Evolutionary conservation across 495 filamentous ascomycete genomes (phyloP).

Genomic region (Lophiotrema nucula): DNA sequence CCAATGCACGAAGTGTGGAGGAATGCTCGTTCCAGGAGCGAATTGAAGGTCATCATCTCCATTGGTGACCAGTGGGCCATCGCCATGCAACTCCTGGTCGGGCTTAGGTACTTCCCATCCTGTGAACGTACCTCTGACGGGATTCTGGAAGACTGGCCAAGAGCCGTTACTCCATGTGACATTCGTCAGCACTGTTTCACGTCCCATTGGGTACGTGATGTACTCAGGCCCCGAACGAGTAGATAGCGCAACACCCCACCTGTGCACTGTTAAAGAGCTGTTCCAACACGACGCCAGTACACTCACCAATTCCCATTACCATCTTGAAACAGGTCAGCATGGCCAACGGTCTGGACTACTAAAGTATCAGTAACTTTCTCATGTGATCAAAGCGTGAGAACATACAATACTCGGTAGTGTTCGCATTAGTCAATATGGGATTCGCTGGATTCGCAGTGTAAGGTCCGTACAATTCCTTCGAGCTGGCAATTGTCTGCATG

Average conservation of each 20-base stretch:
- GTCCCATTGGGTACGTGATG: conserved; percentile 58
- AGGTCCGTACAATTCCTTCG: conserved; percentile 53
- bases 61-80: conserved; percentile 38
- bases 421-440: conserved; percentile 55
- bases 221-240: conserved; percentile 44
- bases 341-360: conserved; percentile 49
- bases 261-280: not conserved
- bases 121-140: conserved; percentile 47
- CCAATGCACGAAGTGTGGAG: conserved; percentile 52
- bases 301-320: conserved; percentile 47
- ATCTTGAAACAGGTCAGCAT: conserved; percentile 53
- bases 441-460: conserved; percentile 54
- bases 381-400: not conserved
- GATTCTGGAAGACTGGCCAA: conserved; percentile 45
- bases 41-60: conserved; percentile 47
- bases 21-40: conserved; percentile 37
- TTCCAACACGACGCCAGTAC: not conserved
- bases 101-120: conserved; percentile 41
- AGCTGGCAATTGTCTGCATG: conserved; percentile 52
- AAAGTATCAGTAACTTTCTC: not conserved
- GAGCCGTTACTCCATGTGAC: conserved; percentile 50
- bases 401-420: conserved; percentile 47
- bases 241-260: conserved; percentile 52
- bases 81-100: conserved; percentile 38
- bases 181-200: conserved; percentile 57